Evolutionary conservation across 2,329 filamentous ascomycete species (phyloP).

Genomic region (Gnomoniopsis sp.): DNA sequence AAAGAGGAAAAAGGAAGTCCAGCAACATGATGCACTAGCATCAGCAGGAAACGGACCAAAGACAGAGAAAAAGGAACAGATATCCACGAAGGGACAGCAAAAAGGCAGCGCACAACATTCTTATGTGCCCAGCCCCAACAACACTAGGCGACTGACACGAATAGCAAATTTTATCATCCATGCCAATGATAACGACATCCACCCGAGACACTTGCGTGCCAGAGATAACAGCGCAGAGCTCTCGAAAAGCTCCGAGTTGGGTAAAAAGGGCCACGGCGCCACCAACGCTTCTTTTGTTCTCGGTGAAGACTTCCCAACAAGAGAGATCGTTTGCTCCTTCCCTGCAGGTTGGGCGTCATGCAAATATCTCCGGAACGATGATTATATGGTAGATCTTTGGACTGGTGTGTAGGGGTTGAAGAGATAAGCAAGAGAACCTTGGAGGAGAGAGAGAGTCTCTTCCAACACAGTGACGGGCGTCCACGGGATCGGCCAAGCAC

Average conservation of each 20-base stretch:
- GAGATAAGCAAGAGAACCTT: neutral
- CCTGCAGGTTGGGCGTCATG: neutral
- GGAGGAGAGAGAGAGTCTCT: too few species aligned
- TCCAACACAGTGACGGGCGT: too few species aligned
- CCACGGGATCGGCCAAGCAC: too few species aligned
- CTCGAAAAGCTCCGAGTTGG: too few species aligned
- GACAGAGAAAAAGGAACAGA: neutral
- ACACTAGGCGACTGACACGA: neutral
- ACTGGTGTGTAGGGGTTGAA: neutral
- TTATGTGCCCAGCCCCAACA: neutral
- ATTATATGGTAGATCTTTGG: neutral
- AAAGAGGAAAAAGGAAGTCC: too few species aligned
- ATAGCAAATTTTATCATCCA: constrained; percentile 7
- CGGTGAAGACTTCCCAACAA: neutral
- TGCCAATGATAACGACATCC: constrained; percentile 16
- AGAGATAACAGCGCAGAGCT: constrained; percentile 6
- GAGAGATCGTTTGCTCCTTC: neutral
- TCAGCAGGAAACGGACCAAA: neutral
- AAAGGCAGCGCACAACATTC: neutral
- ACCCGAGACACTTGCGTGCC: neutral
- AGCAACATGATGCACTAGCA: neutral
- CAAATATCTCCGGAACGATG: neutral
- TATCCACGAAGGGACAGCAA: neutral
- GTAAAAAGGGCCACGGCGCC: too few species aligned
- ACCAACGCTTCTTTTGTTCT: too few species aligned